Evolutionary conservation across 805 yeast genomes (phyloP).

Genomic region (Ogataea trehalophila): DNA sequence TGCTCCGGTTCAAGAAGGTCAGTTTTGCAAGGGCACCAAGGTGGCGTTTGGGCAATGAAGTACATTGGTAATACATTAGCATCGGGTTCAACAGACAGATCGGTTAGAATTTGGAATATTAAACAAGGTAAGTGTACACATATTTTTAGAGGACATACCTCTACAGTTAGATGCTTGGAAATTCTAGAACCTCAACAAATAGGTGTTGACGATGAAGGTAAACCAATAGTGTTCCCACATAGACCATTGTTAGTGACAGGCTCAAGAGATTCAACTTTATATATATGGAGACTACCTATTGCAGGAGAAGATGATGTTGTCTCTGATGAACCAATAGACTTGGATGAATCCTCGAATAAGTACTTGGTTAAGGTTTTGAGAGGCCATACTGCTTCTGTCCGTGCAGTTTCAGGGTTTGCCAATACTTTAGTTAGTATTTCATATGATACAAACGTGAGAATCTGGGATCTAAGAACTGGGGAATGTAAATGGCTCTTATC

Average conservation of each 20-base stretch:
- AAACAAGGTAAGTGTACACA: conserved; percentile 83
- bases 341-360: conserved; percentile 46
- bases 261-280: conserved; percentile 78
- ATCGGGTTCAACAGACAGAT: conserved; percentile 91
- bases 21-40: conserved; percentile 82
- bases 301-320: conserved; percentile 30
- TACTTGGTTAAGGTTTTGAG: conserved; percentile 62
- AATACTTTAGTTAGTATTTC: conserved; percentile 84
- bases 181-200: conserved; percentile 64
- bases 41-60: conserved; percentile 98
- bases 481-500: conserved; percentile 65
- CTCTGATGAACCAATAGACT: conserved; percentile 34
- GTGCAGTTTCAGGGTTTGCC: conserved; percentile 84
- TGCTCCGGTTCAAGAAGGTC: conserved; percentile 59
- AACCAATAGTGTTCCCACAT: conserved; percentile 51
- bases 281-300: conserved; percentile 73
- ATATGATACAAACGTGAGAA: conserved; percentile 84
- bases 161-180: conserved; percentile 89
- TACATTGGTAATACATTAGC: conserved; percentile 79
- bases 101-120: conserved; percentile 92
- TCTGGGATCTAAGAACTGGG: conserved; percentile 82
- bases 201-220: conserved; percentile 57
- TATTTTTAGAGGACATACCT: conserved; percentile 84
- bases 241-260: conserved; percentile 75
- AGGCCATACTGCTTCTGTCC: conserved; percentile 77